A percentile compares a stretch with the other conserved stretches of the same genome.
Conservation (phyloP, 371 early-diverging fungal genomes). For the Dinochytrium kinnereticum region DNA sequence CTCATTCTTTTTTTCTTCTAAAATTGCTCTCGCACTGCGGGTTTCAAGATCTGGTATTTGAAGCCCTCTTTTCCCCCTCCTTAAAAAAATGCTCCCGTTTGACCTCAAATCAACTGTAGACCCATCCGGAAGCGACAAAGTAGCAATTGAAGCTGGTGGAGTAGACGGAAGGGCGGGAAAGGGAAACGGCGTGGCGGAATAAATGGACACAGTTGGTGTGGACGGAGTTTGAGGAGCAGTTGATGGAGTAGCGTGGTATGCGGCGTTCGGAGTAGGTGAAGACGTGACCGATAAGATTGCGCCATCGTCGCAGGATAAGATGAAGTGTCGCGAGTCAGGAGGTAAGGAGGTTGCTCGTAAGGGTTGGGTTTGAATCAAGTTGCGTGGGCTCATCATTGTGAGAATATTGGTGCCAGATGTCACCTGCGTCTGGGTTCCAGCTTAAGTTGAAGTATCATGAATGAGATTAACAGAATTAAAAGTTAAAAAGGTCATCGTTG, state of each 20-base stretch:
- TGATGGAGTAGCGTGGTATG: too few relatives aligned
- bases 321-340: too few relatives aligned
- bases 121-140: slow-evolving; percentile 37
- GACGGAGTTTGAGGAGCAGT: too few relatives aligned
- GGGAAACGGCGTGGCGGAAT: background rate
- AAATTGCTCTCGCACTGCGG: background rate
- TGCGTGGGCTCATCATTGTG: too few relatives aligned
- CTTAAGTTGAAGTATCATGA: too few relatives aligned
- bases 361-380: too few relatives aligned
- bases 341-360: too few relatives aligned
- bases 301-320: too few relatives aligned
- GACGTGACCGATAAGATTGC: too few relatives aligned
- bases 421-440: background rate
- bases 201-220: background rate
- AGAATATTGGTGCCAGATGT: background rate
- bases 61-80: background rate
- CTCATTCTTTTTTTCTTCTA: background rate
- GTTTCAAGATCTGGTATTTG: slow-evolving; percentile 2
- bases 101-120: slow-evolving; percentile 26
- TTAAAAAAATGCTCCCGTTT: slow-evolving; percentile 27
- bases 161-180: background rate
- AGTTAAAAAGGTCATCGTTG: too few relatives aligned
- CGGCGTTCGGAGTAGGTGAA: too few relatives aligned
- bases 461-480: too few relatives aligned
- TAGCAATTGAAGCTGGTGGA: background rate